Evolutionary conservation across 1,284 basidiomycete species (phyloP).

Genomic region (Ustilago crameri): DNA sequence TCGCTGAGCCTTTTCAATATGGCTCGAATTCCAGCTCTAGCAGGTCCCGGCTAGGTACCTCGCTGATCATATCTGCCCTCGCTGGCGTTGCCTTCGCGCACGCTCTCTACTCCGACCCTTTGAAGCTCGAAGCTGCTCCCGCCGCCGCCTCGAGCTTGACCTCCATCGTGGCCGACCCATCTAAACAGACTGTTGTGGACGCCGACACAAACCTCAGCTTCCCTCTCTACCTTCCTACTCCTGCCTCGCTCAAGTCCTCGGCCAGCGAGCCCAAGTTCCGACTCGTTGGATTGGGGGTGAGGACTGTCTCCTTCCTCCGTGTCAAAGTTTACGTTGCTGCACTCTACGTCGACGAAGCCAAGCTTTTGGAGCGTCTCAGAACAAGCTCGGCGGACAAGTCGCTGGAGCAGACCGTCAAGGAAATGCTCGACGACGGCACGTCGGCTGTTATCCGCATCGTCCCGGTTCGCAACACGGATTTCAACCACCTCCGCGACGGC

Average conservation of each 20-base stretch:
- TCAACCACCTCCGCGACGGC: slow-evolving; percentile 83
- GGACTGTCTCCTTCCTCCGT: slow-evolving; percentile 82
- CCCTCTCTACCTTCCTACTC: slow-evolving; percentile 33
- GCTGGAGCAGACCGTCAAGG: slow-evolving; percentile 36
- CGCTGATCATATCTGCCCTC: slow-evolving; percentile 5
- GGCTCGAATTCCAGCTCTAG: no score
- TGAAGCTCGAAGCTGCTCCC: slow-evolving; percentile 26
- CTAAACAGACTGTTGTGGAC: slow-evolving; percentile 28
- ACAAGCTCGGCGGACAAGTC: neutral
- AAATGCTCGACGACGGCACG: slow-evolving; percentile 46
- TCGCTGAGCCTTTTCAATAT: slow-evolving; percentile 1
- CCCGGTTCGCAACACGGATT: slow-evolving; percentile 82
- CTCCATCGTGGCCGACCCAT: slow-evolving; percentile 4
- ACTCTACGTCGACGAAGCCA: slow-evolving; percentile 80
- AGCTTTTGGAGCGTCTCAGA: slow-evolving; percentile 3
- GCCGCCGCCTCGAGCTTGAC: slow-evolving; percentile 9
- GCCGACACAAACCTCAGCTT: slow-evolving; percentile 38
- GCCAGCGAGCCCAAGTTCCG: slow-evolving; percentile 69
- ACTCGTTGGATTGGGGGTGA: slow-evolving; percentile 82
- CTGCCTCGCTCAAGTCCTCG: slow-evolving; percentile 11
- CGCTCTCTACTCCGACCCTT: slow-evolving; percentile 2
- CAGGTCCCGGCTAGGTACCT: neutral
- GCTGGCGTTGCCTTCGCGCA: slow-evolving; percentile 11
- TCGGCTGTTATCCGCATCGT: slow-evolving; percentile 70
- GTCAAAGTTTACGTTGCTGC: slow-evolving; percentile 86